A percentile compares a stretch with the other conserved stretches of the same genome.
Conservation (phyloP, 192 early-diverging fungal genomes). For the Coemansia sp. region DNA sequence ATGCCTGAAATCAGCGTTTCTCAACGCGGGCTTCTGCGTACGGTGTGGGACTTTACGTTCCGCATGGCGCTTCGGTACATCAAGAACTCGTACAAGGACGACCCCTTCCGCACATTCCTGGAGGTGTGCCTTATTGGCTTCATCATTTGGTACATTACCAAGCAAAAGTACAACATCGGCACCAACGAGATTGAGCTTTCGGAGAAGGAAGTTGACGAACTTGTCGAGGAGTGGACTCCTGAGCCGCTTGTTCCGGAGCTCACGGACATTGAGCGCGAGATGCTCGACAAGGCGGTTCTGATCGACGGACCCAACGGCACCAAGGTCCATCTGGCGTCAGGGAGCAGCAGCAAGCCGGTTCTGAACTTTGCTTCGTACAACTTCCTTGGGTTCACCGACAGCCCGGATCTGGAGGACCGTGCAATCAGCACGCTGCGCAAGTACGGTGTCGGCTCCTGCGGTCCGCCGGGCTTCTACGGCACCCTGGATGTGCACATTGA, state of each 20-base stretch:
- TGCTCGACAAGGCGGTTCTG: slow-evolving; percentile 75
- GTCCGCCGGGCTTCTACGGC: slow-evolving; percentile 94
- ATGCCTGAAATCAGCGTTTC: slow-evolving; percentile 2
- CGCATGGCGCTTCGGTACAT: slow-evolving; percentile 78
- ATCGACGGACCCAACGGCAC: slow-evolving; percentile 63
- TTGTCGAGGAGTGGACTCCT: slow-evolving; percentile 93
- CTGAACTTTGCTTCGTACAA: slow-evolving; percentile 86
- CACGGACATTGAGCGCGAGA: slow-evolving; percentile 66
- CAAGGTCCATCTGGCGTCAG: slow-evolving; percentile 51
- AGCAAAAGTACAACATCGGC: slow-evolving; percentile 79
- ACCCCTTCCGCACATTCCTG: slow-evolving; percentile 83
- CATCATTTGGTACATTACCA: slow-evolving; percentile 85
- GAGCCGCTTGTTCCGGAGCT: slow-evolving; percentile 86
- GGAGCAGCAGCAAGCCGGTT: slow-evolving; percentile 40
- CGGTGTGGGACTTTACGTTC: slow-evolving; percentile 54
- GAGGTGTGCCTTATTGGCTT: slow-evolving; percentile 83
- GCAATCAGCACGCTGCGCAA: slow-evolving; percentile 82
- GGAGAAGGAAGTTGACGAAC: slow-evolving; percentile 93
- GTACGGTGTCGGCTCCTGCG: slow-evolving; percentile 96
- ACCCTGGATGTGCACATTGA: slow-evolving; percentile 95
- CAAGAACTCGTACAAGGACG: slow-evolving; percentile 90
- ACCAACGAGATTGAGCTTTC: slow-evolving; percentile 75
- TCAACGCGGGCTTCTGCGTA: slow-evolving; percentile 31
- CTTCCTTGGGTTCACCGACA: slow-evolving; percentile 80
- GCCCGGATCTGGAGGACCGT: slow-evolving; percentile 74